Evolutionary conservation across 2,329 filamentous ascomycete species (phyloP).

Genomic region (Colletotrichum sublineola): DNA sequence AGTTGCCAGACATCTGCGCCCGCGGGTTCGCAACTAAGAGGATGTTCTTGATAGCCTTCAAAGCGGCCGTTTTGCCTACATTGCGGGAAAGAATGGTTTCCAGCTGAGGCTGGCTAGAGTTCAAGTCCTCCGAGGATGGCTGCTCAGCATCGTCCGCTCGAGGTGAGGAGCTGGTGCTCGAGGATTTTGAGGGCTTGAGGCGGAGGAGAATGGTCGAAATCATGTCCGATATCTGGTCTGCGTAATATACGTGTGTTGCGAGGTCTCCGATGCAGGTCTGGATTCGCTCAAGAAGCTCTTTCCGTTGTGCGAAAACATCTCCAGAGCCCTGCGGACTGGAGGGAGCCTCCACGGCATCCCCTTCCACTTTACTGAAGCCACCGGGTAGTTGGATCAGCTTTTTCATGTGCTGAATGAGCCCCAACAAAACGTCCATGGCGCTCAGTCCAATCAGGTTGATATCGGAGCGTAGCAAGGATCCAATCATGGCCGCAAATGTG

Average conservation of each 20-base stretch:
- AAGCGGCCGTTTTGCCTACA: constrained; percentile 72
- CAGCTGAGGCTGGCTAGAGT: constrained; percentile 55
- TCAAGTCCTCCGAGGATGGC: constrained; percentile 52
- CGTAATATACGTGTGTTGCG: constrained; percentile 96
- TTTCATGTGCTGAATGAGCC: constrained; percentile 86
- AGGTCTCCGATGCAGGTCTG: constrained; percentile 87
- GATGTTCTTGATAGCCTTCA: constrained; percentile 86
- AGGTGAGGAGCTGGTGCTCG: constrained; percentile 59
- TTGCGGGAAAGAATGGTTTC: constrained; percentile 68
- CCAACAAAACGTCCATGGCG: constrained; percentile 93
- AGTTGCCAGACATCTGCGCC: constrained; percentile 69
- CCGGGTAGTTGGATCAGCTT: constrained; percentile 77
- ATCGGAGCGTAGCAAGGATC: constrained; percentile 85
- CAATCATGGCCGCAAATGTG: constrained; percentile 81
- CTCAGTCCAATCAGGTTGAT: constrained; percentile 96
- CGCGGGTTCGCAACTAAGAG: constrained; percentile 83
- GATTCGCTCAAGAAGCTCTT: constrained; percentile 76
- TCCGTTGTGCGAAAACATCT: constrained; percentile 64
- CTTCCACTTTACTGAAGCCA: constrained; percentile 51
- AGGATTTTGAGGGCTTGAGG: constrained; percentile 74
- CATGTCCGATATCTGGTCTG: constrained; percentile 96
- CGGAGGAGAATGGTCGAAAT: constrained; percentile 82
- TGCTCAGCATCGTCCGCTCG: constrained; percentile 61
- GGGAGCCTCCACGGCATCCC: constrained; percentile 50
- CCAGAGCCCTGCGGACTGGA: constrained; percentile 52